Evolutionary conservation across 1,284 basidiomycete genomes (phyloP), one percentile per base, ranked within the genome.

Genomic region (Termitomyces sp.): DNA sequence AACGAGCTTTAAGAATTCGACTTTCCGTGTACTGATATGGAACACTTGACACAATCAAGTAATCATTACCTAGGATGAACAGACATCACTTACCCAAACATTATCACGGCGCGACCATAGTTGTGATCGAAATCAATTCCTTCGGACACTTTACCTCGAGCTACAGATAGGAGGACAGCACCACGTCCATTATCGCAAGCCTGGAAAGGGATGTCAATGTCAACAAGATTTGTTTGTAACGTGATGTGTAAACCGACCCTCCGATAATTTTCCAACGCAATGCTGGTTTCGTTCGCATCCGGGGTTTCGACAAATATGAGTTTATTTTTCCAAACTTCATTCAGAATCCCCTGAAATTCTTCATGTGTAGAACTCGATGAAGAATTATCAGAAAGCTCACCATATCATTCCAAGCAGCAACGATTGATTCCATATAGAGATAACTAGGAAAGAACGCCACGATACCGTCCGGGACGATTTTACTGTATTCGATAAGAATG

Each of bases 51-150:
- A 35, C 19, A 10, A 33, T 28, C 46, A 45, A 50, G 31, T 52
- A 21, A 55, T 7, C n/a, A 37, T 53, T 35, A 24, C 5, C 21
- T 42, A 41, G 53, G 21, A 31, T 13, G 45, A 8, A 14, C 28
- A 52, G 10, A 50, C 46, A 35, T 5, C 16, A 66, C 82, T 53
- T 66, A 93, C 91, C 93, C 97, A 73, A 99, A 99, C 97, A 99
- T 99, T 69, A 99, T 93, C 65, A 99, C 97, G 60, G 97, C 97
- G 50, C 97, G 84, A 6, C 97, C 97, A 67, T 99, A 99, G 67
- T 97, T 96, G 70, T 99, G 97, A 69, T 99, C 97, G 66, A 99
- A 99, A 83, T 99, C 97, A 66, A 99, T 99, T 5, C 97, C 97
- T 73, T 99, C 97, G 0, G 97, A 99, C 0, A 99, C 97, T 70